These are phyloP conservation scores for Hypoxylon sp. DNA, from an alignment of 2,329 filamentous ascomycete genomes.

Conservation along the genomic window DNA sequence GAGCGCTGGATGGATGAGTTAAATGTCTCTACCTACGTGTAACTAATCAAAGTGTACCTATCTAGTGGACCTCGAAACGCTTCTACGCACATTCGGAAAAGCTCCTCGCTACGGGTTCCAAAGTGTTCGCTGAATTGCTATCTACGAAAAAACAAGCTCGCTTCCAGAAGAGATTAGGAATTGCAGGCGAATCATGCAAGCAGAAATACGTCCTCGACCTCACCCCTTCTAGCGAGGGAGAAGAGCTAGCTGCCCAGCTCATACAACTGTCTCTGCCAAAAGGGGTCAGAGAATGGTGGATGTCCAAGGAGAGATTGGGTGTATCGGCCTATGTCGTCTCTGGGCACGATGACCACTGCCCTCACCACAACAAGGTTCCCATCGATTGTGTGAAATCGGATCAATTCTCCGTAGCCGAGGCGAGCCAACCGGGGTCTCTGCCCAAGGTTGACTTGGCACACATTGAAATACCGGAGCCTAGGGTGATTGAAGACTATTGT, in stretches of 20 bases:
- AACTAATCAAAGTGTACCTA: slow-evolving; percentile 22
- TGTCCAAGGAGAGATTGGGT: slow-evolving; percentile 47
- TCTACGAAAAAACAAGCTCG: slow-evolving; percentile 52
- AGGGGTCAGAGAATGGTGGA: slow-evolving; percentile 65
- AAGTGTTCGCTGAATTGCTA: slow-evolving; percentile 57
- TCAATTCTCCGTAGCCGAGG: slow-evolving; percentile 8
- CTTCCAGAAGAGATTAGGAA: slow-evolving; percentile 11
- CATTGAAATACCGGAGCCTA: slow-evolving; percentile 30
- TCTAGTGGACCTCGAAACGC: slow-evolving; percentile 46
- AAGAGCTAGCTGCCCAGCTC: slow-evolving; percentile 67
- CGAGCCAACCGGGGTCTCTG: slow-evolving; percentile 28
- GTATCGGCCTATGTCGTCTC: slow-evolving; percentile 53
- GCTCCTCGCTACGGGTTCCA: slow-evolving; percentile 56
- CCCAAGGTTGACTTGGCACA: slow-evolving; percentile 38
- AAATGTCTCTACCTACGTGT: too few species aligned
- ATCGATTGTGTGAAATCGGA: slow-evolving; percentile 10
- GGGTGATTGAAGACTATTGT: slow-evolving; percentile 66
- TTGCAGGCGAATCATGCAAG: slow-evolving; percentile 32
- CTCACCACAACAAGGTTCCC: slow-evolving; percentile 33
- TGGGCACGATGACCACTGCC: slow-evolving; percentile 57
- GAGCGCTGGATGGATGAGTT: too few species aligned
- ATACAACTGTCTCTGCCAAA: slow-evolving; percentile 66
- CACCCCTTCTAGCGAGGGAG: slow-evolving; percentile 68
- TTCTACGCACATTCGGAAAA: slow-evolving; percentile 58
- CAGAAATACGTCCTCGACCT: slow-evolving; percentile 63